phyloP scores from a whole-genome alignment of 2,329 filamentous ascomycete species.

The Metarhizium robertsii region DNA sequence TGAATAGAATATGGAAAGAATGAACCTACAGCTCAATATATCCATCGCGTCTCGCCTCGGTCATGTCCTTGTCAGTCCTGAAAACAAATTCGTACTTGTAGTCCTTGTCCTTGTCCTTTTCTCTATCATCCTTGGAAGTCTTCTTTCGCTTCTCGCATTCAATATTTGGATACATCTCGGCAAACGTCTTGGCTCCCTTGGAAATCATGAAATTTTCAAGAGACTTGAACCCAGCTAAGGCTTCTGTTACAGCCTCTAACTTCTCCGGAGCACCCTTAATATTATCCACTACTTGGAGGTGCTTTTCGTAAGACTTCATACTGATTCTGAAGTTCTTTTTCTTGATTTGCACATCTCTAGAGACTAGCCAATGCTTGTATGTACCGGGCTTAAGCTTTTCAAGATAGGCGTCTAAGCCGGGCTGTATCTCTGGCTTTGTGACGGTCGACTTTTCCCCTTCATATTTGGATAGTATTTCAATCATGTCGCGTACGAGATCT shows the following conservation, averaged over 20 bases:
- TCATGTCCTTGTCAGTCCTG: constrained; percentile 41
- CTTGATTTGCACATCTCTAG: constrained; percentile 24
- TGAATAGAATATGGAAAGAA: not conserved
- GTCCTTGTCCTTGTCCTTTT: constrained; percentile 11
- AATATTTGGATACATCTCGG: constrained; percentile 51
- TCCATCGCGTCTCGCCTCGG: constrained; percentile 41
- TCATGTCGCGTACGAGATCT: constrained; percentile 47
- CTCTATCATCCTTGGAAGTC: not conserved
- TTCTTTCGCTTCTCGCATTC: constrained; percentile 13
- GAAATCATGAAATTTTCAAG: constrained; percentile 45
- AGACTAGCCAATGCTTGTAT: constrained; percentile 50
- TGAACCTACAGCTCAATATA: constrained; percentile 53
- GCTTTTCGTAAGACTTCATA: constrained; percentile 19
- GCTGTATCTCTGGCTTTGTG: constrained; percentile 9
- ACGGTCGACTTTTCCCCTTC: constrained; percentile 11
- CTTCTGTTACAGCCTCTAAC: constrained; percentile 39
- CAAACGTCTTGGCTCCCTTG: constrained; percentile 57
- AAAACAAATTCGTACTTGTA: constrained; percentile 47
- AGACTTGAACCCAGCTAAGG: constrained; percentile 41
- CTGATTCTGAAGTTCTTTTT: constrained; percentile 22
- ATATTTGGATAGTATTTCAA: constrained; percentile 40
- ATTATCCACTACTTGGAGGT: constrained; percentile 9
- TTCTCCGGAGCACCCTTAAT: constrained; percentile 36
- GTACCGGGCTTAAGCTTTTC: constrained; percentile 38
- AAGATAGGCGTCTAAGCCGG: constrained; percentile 44